Conservation (phyloP, 129 eudicot genomes). For the Heracleum sosnowskyi region DNA sequence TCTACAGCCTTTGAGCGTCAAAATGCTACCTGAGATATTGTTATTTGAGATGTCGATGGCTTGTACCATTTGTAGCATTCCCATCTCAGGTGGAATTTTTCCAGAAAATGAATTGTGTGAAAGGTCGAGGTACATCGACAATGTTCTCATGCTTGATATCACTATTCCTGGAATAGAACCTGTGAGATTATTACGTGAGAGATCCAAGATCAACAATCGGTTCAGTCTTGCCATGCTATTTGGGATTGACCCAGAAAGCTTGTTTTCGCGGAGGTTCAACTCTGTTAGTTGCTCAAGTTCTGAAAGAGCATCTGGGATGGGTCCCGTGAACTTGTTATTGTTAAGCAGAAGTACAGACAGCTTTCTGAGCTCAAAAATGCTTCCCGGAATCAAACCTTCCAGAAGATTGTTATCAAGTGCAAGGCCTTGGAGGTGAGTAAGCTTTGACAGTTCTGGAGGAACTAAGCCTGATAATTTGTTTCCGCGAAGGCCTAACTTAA, state of each 20-base stretch:
- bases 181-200: slow-evolving; percentile 50
- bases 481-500: slow-evolving; percentile 22
- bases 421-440: slow-evolving; percentile 51
- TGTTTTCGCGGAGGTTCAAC: slow-evolving; percentile 61
- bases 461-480: slow-evolving; percentile 57
- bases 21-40: slow-evolving; percentile 57
- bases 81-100: slow-evolving; percentile 53
- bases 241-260: slow-evolving; percentile 57
- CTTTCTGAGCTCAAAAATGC: slow-evolving; percentile 43
- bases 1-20: slow-evolving; percentile 49
- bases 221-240: slow-evolving; percentile 32
- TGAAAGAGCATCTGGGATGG: slow-evolving; percentile 42
- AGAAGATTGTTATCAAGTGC: slow-evolving; percentile 35
- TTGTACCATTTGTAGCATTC: slow-evolving; percentile 64
- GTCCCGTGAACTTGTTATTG: slow-evolving; percentile 51
- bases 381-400: slow-evolving; percentile 58
- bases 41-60: slow-evolving; percentile 70
- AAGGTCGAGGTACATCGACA: slow-evolving; percentile 58
- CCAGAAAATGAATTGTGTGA: slow-evolving; percentile 57
- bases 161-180: slow-evolving; percentile 48
- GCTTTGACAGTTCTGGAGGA: slow-evolving; percentile 56
- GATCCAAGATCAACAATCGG: slow-evolving; percentile 38
- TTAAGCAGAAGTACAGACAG: slow-evolving; percentile 40
- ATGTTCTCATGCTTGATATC: slow-evolving; percentile 44
- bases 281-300: slow-evolving; percentile 45